phyloP scores from a whole-genome alignment of 2,329 filamentous ascomycete genomes.

The Neophaeococcomyces mojaviensis region DNA sequence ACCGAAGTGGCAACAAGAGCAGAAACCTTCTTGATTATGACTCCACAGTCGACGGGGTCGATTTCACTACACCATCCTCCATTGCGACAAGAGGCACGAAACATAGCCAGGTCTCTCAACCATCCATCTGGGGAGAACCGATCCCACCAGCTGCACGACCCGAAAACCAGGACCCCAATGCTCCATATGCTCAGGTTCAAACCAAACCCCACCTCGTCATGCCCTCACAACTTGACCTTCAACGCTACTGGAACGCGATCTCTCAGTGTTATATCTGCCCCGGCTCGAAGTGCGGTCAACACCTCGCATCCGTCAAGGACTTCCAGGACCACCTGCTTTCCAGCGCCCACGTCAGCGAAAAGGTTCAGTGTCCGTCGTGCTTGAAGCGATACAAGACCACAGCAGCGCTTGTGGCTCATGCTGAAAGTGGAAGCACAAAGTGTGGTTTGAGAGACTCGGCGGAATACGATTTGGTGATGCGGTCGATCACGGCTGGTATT shows the following conservation, averaged over 20 bases:
- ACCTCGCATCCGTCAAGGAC: conserved; percentile 21
- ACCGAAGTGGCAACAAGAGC: background rate
- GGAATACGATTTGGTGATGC: conserved; percentile 25
- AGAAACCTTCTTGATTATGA: background rate
- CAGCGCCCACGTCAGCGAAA: conserved; percentile 21
- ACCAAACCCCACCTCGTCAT: background rate
- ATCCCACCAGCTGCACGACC: conserved; percentile 5
- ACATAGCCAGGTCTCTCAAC: background rate
- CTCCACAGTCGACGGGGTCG: conserved; percentile 3
- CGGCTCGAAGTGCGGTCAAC: conserved; percentile 23
- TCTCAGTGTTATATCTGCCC: conserved; percentile 29
- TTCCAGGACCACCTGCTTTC: conserved; percentile 31
- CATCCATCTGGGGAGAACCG: background rate
- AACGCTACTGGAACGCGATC: conserved; percentile 27
- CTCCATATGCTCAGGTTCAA: background rate
- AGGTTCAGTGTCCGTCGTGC: conserved; percentile 34
- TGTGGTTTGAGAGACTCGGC: conserved; percentile 4
- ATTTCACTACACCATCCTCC: background rate
- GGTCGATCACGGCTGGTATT: conserved; percentile 33
- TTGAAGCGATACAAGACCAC: conserved; percentile 31
- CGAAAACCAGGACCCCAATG: conserved; percentile 1
- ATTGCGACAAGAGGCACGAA: background rate
- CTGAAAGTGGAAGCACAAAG: conserved; percentile 27
- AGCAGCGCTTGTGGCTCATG: conserved; percentile 34
- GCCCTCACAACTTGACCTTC: conserved; percentile 20